A percentile compares a stretch with the other conserved stretches of the same genome.
phyloP scores from a whole-genome alignment of 768 basidiomycete species.

The Rhodosporidiobolus odoratus region DNA sequence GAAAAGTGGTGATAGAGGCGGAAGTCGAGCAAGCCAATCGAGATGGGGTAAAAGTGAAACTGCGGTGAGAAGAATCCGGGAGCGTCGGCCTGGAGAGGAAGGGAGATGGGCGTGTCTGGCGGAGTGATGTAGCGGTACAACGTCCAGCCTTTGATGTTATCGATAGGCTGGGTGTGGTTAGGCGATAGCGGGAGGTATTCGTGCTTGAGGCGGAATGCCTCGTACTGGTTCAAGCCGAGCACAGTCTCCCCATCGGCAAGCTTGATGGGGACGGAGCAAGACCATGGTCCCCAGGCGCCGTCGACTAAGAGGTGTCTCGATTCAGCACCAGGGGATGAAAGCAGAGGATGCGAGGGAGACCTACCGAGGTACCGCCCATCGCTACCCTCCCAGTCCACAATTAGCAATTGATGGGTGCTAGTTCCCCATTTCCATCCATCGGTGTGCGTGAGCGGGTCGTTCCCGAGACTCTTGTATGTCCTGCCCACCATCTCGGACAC shows the following conservation, averaged over 20 bases:
- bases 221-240: slow-evolving; percentile 25
- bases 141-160: slow-evolving; percentile 32
- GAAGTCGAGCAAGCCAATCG: slow-evolving; percentile 26
- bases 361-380: slow-evolving; percentile 18
- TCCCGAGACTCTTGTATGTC: slow-evolving; percentile 19
- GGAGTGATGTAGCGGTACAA: slow-evolving; percentile 28
- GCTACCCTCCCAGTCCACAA: slow-evolving; percentile 27
- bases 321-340: background rate
- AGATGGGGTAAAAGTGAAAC: slow-evolving; percentile 32
- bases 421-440: slow-evolving; percentile 35
- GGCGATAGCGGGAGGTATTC: slow-evolving; percentile 13
- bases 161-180: slow-evolving; percentile 15
- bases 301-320: background rate
- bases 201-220: slow-evolving; percentile 17
- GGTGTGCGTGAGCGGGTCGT: slow-evolving; percentile 23
- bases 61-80: slow-evolving; percentile 11
- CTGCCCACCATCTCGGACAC: slow-evolving; percentile 20
- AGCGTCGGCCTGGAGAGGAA: slow-evolving; percentile 1
- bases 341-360: background rate
- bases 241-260: slow-evolving; percentile 5
- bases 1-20: slow-evolving; percentile 30
- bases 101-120: slow-evolving; percentile 2
- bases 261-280: slow-evolving; percentile 13
- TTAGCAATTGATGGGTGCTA: slow-evolving; percentile 21
- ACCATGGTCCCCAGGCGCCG: slow-evolving; percentile 24